phyloP scores from a whole-genome alignment of 768 basidiomycete species.

The Sarcomyxa edulis region DNA sequence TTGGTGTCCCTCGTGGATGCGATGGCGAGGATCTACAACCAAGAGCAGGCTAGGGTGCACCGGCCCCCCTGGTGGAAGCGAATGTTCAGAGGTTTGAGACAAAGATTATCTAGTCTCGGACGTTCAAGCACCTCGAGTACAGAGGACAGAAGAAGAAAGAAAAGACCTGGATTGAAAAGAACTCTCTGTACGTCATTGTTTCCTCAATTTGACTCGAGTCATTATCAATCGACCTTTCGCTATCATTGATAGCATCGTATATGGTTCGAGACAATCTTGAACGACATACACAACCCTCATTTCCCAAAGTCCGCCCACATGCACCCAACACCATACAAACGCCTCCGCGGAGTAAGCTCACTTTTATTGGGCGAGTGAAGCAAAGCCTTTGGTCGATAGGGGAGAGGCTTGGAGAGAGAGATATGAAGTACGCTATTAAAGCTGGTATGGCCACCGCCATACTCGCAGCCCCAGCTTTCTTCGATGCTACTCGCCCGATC shows the following conservation, averaged over 20 bases:
- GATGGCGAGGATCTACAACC: conserved; percentile 71
- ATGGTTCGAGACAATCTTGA: too few relatives aligned
- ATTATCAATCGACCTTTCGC: too few relatives aligned
- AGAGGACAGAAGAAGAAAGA: conserved; percentile 1
- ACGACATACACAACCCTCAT: conserved; percentile 52
- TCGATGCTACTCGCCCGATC: conserved; percentile 66
- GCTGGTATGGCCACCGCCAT: conserved; percentile 79
- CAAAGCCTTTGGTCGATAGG: conserved; percentile 73
- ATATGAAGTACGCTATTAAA: conserved; percentile 86
- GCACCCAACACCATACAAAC: conserved; percentile 85
- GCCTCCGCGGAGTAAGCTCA: conserved; percentile 56
- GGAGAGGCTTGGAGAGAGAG: conserved; percentile 57
- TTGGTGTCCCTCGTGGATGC: conserved; percentile 77
- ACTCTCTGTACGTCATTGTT: conserved; percentile 43
- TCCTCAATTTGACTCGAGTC: too few relatives aligned
- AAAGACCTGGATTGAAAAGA: conserved; percentile 13
- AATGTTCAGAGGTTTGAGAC: conserved; percentile 18
- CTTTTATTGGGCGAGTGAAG: conserved; percentile 55
- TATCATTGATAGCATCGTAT: too few relatives aligned
- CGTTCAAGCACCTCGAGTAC: too few relatives aligned
- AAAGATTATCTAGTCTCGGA: conserved; percentile 3
- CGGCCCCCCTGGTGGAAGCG: conserved; percentile 34
- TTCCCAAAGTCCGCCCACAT: conserved; percentile 79
- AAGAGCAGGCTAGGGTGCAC: conserved; percentile 45
- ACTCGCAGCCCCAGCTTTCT: conserved; percentile 85